A percentile compares a stretch with the other conserved stretches of the same genome.
Conservation (phyloP, 768 basidiomycete genomes). For the Pseudohyphozyma bogoriensis region DNA sequence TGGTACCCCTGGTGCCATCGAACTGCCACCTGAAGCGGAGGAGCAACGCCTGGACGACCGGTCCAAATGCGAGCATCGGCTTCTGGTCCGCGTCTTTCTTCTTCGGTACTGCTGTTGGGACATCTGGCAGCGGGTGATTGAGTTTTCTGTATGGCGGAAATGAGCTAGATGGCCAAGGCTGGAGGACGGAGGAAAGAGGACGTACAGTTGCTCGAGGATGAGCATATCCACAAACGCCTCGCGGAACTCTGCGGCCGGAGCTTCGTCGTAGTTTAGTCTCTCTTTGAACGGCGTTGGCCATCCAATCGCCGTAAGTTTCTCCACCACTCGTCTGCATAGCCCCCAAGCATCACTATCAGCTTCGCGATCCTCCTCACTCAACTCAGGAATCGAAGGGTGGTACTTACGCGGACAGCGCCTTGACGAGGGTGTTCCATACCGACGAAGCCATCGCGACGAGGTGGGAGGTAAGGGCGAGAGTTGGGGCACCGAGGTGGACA, state of each 20-base stretch:
- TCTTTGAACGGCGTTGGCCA: constrained; percentile 77
- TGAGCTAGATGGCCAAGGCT: not conserved
- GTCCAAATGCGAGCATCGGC: constrained; percentile 68
- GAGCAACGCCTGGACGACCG: constrained; percentile 69
- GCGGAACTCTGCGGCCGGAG: constrained; percentile 58
- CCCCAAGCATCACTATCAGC: not conserved
- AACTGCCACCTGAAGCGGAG: constrained; percentile 93
- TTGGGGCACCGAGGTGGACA: constrained; percentile 39
- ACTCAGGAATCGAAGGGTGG: not conserved
- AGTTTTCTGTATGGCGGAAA: constrained; percentile 1
- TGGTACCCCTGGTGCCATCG: constrained; percentile 73
- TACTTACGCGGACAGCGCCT: constrained; percentile 15
- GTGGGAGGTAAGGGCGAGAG: constrained; percentile 37
- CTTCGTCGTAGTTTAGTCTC: constrained; percentile 21
- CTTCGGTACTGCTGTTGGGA: not conserved
- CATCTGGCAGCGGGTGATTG: constrained; percentile 9
- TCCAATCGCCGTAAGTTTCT: constrained; percentile 59
- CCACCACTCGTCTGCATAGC: constrained; percentile 51
- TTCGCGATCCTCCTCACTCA: not conserved
- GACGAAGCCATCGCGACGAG: constrained; percentile 54
- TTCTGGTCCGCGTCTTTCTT: not conserved
- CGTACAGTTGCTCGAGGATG: constrained; percentile 67
- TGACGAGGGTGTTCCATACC: constrained; percentile 23
- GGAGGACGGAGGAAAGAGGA: constrained; percentile 10
- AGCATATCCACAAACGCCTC: constrained; percentile 65